phyloP scores from a whole-genome alignment of 805 yeast genomes.

The Saccharomycopsis olivae region DNA sequence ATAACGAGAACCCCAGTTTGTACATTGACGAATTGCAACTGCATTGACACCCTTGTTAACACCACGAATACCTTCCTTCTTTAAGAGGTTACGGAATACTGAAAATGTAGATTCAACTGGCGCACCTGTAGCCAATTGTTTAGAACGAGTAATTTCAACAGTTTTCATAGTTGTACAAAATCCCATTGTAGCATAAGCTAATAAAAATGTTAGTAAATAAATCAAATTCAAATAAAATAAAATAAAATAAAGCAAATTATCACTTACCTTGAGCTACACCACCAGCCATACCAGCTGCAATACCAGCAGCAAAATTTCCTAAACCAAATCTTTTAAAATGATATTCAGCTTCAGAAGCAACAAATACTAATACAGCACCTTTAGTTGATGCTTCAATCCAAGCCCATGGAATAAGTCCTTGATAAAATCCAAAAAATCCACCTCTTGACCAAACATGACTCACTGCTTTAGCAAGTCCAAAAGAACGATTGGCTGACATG shows the following conservation, averaged over 20 bases:
- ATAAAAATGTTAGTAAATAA: not conserved
- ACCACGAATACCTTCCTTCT: constrained; percentile 84
- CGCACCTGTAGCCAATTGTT: constrained; percentile 62
- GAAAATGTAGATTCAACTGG: constrained; percentile 67
- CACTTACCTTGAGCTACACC: constrained; percentile 68
- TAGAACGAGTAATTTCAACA: constrained; percentile 88
- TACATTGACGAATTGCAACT: constrained; percentile 97
- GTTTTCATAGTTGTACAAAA: constrained; percentile 99
- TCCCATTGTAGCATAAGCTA: constrained; percentile 89
- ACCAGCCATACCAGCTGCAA: constrained; percentile 92
- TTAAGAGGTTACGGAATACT: constrained; percentile 77
- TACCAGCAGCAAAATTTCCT: constrained; percentile 72
- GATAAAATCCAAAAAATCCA: constrained; percentile 86
- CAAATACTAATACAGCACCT: constrained; percentile 91
- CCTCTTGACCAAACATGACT: constrained; percentile 86
- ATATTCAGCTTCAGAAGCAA: constrained; percentile 87
- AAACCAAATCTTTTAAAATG: constrained; percentile 53
- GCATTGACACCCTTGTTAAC: constrained; percentile 98
- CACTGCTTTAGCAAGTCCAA: constrained; percentile 57
- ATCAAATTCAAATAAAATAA: not conserved
- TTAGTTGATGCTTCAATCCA: constrained; percentile 99
- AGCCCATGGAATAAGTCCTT: constrained; percentile 98
- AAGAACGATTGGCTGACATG: constrained; percentile 90
- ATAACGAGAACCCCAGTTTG: constrained; percentile 98
- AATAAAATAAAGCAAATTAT: not conserved